These are phyloP conservation scores for Cymbopogon flexuosus DNA, from an alignment of 202 grass and related monocot species.

Conservation along the genomic window DNA sequence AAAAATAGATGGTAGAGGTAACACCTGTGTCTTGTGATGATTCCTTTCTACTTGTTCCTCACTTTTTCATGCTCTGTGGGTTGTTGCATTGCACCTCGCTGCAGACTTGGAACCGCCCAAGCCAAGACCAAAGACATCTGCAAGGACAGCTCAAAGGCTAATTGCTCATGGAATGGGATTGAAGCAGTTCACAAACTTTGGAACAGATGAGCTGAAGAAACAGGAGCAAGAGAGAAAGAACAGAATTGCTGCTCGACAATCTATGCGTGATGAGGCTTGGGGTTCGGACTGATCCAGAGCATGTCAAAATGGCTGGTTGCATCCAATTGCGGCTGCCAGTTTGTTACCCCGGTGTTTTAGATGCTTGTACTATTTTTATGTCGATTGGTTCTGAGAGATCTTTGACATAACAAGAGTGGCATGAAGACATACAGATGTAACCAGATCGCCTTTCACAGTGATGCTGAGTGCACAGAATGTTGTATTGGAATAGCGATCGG, in stretches of 20 bases:
- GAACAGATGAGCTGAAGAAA: conserved; percentile 52
- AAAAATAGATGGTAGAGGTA: conserved; percentile 63
- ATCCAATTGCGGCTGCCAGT: neutral
- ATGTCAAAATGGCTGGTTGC: neutral
- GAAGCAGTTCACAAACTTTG: conserved; percentile 44
- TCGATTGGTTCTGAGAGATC: neutral
- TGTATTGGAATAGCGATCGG: neutral
- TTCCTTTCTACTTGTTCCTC: neutral
- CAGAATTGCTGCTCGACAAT: conserved; percentile 54
- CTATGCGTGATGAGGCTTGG: conserved; percentile 73
- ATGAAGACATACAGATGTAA: neutral
- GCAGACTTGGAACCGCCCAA: conserved; percentile 82
- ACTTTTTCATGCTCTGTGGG: neutral
- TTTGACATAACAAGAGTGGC: neutral
- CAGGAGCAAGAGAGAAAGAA: conserved; percentile 74
- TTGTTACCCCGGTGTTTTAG: neutral
- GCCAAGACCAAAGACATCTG: conserved; percentile 68
- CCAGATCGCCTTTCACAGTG: neutral
- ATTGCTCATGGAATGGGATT: conserved; percentile 80
- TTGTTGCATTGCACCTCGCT: neutral
- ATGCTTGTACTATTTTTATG: neutral
- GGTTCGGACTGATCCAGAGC: conserved; percentile 48
- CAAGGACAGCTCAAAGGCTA: conserved; percentile 70
- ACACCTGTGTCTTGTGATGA: neutral
- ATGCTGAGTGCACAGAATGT: neutral